Base-by-base conservation (phyloP, 192 early-diverging fungal genomes). In the Podila verticillata region DNA sequence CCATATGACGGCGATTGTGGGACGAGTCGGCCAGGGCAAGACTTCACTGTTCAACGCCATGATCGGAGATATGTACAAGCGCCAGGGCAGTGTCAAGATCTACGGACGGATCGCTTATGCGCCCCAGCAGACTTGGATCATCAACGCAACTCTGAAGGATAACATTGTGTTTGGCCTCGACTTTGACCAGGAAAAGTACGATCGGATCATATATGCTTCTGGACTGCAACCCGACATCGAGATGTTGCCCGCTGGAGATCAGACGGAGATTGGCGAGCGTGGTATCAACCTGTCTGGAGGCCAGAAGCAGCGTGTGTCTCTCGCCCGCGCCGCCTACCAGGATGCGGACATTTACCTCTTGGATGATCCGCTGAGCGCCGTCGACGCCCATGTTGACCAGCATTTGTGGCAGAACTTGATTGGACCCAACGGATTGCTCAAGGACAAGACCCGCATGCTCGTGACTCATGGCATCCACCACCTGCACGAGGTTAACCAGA, bases 271-370 rank as follows among this genome's bases (percentile, higher is more conserved):
- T 79, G 95, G 96, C 51, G 95, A 96, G 73, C 88, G 89, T 68
- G 97, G 97, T 35, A 91, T 96, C 67, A 96, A 94, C 47, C 81
- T 98, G 24, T 94, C 93, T 22, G 97, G 97, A 59, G 97, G 97
- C 12, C 97, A 98, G 65, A 96, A 95, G 70, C 90, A 91, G 24
- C 91, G 88, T 61, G 83, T 87, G 22, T 86, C 86, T 10, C 69
- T 87, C 34, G 88, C 85, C 83, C 90, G 73, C 54, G 96, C 97
- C 0, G 95, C 96, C 24, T 98, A 98, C 73, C 86, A 93, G 22
- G 84, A 91, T 28, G 93, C 95, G 8, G 96, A 97, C 81, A 67
- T 75, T 1, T 75, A 75, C 17, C 59, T 75, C 19, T 31, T 85
- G 64, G 87, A 90, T 70, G 89, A 90, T 54, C 82, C 85, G 30